Conservation (phyloP, 2,329 filamentous ascomycete genomes). For the Calonectria multiphialidica region DNA sequence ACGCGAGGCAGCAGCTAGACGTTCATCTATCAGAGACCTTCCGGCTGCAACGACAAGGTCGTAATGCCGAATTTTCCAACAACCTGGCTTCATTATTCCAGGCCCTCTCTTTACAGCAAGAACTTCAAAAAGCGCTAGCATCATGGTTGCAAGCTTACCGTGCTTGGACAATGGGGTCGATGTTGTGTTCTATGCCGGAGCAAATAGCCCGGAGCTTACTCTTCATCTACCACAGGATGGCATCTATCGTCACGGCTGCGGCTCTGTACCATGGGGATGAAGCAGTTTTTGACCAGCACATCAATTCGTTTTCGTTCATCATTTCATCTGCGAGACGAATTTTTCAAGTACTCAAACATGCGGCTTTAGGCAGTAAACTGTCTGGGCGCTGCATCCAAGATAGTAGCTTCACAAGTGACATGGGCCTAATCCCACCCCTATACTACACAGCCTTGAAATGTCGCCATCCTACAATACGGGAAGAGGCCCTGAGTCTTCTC, state of each 20-base stretch:
- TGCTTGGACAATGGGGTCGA: not conserved
- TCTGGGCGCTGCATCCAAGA: not conserved
- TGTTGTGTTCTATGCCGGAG: not conserved
- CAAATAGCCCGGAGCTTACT: slow-evolving; percentile 10
- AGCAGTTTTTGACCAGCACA: slow-evolving; percentile 2
- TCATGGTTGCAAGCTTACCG: slow-evolving; percentile 8
- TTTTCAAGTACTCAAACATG: not conserved
- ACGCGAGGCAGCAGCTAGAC: slow-evolving; percentile 6
- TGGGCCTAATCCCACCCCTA: slow-evolving; percentile 1
- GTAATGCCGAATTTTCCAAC: not conserved
- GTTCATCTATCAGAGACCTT: not conserved
- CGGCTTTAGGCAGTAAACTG: not conserved
- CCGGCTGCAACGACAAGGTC: not conserved
- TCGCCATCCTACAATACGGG: not conserved
- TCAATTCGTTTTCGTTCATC: slow-evolving; percentile 2
- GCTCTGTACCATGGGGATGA: slow-evolving; percentile 8
- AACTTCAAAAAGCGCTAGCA: not conserved
- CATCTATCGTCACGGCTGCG: slow-evolving; percentile 7
- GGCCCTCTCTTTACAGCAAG: slow-evolving; percentile 2
- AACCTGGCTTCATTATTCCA: not conserved
- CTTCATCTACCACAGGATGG: slow-evolving; percentile 13
- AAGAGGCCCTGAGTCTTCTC: slow-evolving; percentile 6
- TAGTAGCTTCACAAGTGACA: slow-evolving; percentile 2
- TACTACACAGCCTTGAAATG: slow-evolving; percentile 18
- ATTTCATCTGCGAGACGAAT: not conserved